phyloP scores from a whole-genome alignment of 192 early-diverging fungal genomes.

The Haplosporangium gracile region DNA sequence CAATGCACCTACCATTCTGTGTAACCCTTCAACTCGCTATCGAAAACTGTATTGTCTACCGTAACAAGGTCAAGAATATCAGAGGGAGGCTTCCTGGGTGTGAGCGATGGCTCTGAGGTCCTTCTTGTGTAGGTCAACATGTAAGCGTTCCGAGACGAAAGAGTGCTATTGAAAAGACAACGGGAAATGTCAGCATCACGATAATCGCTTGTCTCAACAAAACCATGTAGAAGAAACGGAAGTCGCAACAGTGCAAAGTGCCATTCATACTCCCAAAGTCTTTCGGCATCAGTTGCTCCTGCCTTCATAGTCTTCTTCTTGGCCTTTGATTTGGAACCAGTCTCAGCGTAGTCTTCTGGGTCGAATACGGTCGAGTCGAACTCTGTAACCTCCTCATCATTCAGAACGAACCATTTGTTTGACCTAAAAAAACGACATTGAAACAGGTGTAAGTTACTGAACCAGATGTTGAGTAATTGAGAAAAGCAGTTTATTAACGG shows the following conservation, averaged over 20 bases:
- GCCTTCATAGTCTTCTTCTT: constrained; percentile 17
- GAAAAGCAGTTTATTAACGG: neutral
- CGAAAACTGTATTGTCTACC: constrained; percentile 14
- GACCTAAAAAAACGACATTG: constrained; percentile 14
- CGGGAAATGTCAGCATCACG: neutral
- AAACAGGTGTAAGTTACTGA: neutral
- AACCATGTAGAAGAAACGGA: neutral
- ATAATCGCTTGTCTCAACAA: neutral
- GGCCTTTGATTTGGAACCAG: neutral
- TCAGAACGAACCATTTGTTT: constrained; percentile 54
- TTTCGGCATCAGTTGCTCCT: constrained; percentile 10
- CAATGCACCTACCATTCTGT: constrained; percentile 12
- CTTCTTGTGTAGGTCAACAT: constrained; percentile 52
- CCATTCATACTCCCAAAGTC: constrained; percentile 11
- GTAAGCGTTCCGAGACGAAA: constrained; percentile 59
- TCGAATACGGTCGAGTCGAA: constrained; percentile 45
- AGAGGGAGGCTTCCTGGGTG: constrained; percentile 2
- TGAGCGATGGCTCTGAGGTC: neutral
- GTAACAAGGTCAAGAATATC: constrained; percentile 12
- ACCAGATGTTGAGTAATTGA: neutral
- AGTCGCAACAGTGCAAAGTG: neutral
- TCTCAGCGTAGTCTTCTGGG: constrained; percentile 22
- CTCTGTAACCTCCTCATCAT: constrained; percentile 57
- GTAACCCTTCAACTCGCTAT: constrained; percentile 16
- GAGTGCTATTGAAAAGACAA: constrained; percentile 20